Conservation (phyloP, 192 early-diverging fungal genomes). For the Thamnidium elegans region DNA sequence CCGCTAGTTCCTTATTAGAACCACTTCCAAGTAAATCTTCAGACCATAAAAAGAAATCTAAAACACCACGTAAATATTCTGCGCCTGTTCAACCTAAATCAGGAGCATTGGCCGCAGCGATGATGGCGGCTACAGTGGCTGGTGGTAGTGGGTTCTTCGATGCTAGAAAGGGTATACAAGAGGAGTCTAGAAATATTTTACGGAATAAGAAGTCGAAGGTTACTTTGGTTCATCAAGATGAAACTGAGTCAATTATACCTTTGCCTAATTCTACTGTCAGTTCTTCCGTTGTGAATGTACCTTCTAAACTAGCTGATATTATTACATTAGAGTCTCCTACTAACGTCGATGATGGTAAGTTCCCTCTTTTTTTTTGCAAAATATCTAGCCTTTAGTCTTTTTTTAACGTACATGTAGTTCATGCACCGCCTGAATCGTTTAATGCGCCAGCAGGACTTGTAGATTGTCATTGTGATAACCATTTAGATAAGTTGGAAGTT, state of each 20-base stretch:
- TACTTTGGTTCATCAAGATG: neutral
- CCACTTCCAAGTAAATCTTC: constrained; percentile 12
- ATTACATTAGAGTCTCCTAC: neutral
- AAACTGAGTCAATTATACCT: neutral
- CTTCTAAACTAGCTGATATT: neutral
- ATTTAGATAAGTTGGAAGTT: constrained; percentile 60
- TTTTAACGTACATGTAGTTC: constrained; percentile 2
- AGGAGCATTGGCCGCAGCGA: constrained; percentile 35
- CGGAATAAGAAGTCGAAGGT: constrained; percentile 6
- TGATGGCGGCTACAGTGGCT: constrained; percentile 39
- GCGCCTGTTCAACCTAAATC: constrained; percentile 21
- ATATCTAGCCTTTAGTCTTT: neutral
- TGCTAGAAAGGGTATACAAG: constrained; percentile 15
- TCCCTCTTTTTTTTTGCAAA: neutral
- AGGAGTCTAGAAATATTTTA: constrained; percentile 8
- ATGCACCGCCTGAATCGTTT: constrained; percentile 49
- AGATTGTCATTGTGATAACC: constrained; percentile 62
- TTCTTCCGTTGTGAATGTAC: neutral
- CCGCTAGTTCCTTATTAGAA: constrained; percentile 8
- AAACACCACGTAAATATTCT: constrained; percentile 3
- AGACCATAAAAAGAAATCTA: constrained; percentile 8
- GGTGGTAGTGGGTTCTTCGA: constrained; percentile 32
- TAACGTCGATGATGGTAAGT: constrained; percentile 13
- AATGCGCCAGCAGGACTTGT: constrained; percentile 47
- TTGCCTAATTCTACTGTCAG: neutral